phyloP scores from a whole-genome alignment of 768 basidiomycete genomes.

The Mycena belliarum region DNA sequence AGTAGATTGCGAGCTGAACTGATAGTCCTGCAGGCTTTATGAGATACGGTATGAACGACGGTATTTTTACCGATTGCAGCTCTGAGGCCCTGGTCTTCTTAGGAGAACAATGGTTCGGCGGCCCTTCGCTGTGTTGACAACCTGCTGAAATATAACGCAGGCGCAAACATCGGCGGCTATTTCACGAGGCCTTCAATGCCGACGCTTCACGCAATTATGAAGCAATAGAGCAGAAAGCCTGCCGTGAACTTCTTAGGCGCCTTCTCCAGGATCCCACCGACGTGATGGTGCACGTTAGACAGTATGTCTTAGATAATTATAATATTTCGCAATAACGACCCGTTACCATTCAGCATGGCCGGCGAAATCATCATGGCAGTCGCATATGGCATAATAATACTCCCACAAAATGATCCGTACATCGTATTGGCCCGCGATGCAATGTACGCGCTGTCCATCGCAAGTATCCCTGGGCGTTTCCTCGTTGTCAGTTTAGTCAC shows the following conservation, averaged over 20 bases:
- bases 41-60: constrained; percentile 10
- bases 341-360: constrained; percentile 22
- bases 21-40: constrained; percentile 8
- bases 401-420: constrained; percentile 27
- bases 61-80: background rate
- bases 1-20: background rate
- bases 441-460: constrained; percentile 17
- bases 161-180: constrained; percentile 23
- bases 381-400: constrained; percentile 31
- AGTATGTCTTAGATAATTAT: constrained; percentile 7
- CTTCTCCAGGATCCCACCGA: constrained; percentile 18
- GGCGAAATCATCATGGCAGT: constrained; percentile 20
- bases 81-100: background rate
- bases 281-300: constrained; percentile 21
- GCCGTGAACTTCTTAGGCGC: constrained; percentile 22
- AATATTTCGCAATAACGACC: background rate
- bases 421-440: constrained; percentile 20
- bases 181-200: constrained; percentile 25
- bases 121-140: background rate
- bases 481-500: constrained; percentile 6
- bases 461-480: constrained; percentile 19
- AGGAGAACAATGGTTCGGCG: constrained; percentile 17
- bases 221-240: constrained; percentile 21
- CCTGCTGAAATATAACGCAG: background rate
- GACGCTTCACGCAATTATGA: constrained; percentile 15